A percentile compares a stretch with the other conserved stretches of the same genome.
Conservation (phyloP, 2,329 filamentous ascomycete species). For the Diaporthe vaccinii region DNA sequence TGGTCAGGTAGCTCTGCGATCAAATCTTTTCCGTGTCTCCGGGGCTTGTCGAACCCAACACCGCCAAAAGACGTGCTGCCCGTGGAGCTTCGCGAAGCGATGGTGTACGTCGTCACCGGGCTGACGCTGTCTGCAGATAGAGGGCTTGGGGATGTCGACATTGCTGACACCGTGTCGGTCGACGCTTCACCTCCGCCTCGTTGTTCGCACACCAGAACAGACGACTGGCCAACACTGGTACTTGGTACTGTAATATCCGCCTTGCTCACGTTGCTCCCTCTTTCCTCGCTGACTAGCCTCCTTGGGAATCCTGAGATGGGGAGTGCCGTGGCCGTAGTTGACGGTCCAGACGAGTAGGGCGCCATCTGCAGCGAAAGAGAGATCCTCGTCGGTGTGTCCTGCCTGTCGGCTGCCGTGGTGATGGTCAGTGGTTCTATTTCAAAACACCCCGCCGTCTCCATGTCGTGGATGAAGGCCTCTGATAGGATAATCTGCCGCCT, state of each 20-base stretch:
- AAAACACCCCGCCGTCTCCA: conserved; percentile 5
- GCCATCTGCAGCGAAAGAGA: conserved; percentile 2
- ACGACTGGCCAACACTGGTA: neutral
- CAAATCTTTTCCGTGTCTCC: neutral
- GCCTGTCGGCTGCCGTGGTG: neutral
- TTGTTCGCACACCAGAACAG: conserved; percentile 7
- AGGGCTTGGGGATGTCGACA: neutral
- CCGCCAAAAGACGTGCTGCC: neutral
- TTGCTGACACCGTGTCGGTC: neutral
- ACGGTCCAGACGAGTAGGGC: neutral
- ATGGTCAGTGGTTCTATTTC: neutral
- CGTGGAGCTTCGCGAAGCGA: conserved; percentile 8
- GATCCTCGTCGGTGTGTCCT: neutral
- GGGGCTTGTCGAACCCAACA: neutral
- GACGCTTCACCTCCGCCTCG: neutral
- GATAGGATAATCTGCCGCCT: neutral
- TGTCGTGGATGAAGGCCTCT: neutral
- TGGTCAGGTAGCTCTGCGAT: conserved; percentile 25
- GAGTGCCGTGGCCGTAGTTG: neutral
- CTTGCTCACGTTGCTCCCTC: neutral
- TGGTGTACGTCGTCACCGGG: conserved; percentile 9
- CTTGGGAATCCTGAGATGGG: conserved; percentile 9
- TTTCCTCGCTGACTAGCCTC: neutral
- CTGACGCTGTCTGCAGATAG: conserved; percentile 13
- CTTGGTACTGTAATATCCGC: neutral